A percentile compares a stretch with the other conserved stretches of the same genome.
These are phyloP conservation scores for Spathaspora arborariae DNA, from an alignment of 805 yeast species.

Conservation along the genomic window DNA sequence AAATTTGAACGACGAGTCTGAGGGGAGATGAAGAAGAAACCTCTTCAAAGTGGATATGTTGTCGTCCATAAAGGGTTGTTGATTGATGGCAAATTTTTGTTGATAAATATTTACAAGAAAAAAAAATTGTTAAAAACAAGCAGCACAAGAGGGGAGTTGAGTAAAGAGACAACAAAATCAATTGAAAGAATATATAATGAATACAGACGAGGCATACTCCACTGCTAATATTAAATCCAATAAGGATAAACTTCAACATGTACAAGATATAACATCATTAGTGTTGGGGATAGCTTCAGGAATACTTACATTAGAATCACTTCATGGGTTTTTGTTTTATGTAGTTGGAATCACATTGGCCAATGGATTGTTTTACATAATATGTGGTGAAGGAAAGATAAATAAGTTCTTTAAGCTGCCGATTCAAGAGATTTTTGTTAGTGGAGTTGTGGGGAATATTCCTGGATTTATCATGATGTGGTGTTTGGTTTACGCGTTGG, in stretches of 20 bases:
- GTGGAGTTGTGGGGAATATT: conserved; percentile 26
- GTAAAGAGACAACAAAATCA: neutral
- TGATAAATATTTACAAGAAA: neutral
- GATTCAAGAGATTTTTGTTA: conserved; percentile 28
- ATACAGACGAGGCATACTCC: conserved; percentile 14
- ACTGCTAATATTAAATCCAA: conserved; percentile 28
- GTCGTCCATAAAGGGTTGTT: conserved; percentile 2
- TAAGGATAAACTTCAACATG: conserved; percentile 23
- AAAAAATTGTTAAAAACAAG: neutral
- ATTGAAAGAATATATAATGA: neutral
- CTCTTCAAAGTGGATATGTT: conserved; percentile 16
- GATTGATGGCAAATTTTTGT: neutral
- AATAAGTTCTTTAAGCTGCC: conserved; percentile 26
- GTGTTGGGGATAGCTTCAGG: conserved; percentile 40
- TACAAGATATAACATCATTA: conserved; percentile 36
- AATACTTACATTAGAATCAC: conserved; percentile 33
- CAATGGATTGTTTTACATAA: conserved; percentile 23
- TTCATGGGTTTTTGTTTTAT: conserved; percentile 33
- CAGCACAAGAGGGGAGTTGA: neutral
- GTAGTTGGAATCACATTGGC: conserved; percentile 28
- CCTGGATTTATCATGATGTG: conserved; percentile 46
- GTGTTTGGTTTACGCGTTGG: conserved; percentile 44
- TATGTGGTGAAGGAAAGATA: conserved; percentile 31
- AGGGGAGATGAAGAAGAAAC: conserved; percentile 33
- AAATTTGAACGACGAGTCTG: conserved; percentile 23